Percentiles rank a stretch among this genome's conserved stretches.
phyloP scores from a whole-genome alignment of 2,329 filamentous ascomycete species.

The Nigrospora osmanthi region DNA sequence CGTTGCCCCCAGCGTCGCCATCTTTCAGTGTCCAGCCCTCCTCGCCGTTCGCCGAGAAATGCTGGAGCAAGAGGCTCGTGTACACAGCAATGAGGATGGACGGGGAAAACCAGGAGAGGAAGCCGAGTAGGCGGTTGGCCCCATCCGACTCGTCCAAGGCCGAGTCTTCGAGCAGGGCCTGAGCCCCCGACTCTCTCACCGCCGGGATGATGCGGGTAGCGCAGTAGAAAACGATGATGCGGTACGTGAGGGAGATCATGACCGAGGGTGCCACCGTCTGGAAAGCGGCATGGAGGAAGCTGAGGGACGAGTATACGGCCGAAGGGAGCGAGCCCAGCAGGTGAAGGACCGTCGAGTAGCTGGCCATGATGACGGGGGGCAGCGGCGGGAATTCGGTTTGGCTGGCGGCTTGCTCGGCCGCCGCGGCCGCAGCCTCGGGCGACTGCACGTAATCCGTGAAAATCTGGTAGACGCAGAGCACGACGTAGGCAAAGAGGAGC shows the following conservation, averaged over 20 bases:
- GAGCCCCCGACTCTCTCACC: constrained; percentile 77
- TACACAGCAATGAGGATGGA: constrained; percentile 94
- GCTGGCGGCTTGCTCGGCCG: constrained; percentile 38
- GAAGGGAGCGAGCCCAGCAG: constrained; percentile 75
- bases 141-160: constrained; percentile 79
- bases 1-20: constrained; percentile 73
- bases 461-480: constrained; percentile 98
- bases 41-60: constrained; percentile 74
- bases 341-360: constrained; percentile 85
- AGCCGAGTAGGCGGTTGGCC: constrained; percentile 69
- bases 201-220: constrained; percentile 94
- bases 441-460: constrained; percentile 96
- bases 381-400: constrained; percentile 94
- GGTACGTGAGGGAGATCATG: constrained; percentile 89
- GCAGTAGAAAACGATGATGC: constrained; percentile 90
- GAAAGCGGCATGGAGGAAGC: constrained; percentile 83
- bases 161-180: constrained; percentile 76
- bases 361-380: constrained; percentile 96
- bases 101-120: constrained; percentile 90
- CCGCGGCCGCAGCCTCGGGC: constrained; percentile 45
- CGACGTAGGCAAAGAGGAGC: constrained; percentile 90
- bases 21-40: constrained; percentile 81
- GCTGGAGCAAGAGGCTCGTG: constrained; percentile 89
- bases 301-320: constrained; percentile 75
- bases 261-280: constrained; percentile 94